Percentiles rank a stretch among this genome's conserved stretches.
Conservation (phyloP, 2,329 filamentous ascomycete species). For the Amesomyces nigricolor region DNA sequence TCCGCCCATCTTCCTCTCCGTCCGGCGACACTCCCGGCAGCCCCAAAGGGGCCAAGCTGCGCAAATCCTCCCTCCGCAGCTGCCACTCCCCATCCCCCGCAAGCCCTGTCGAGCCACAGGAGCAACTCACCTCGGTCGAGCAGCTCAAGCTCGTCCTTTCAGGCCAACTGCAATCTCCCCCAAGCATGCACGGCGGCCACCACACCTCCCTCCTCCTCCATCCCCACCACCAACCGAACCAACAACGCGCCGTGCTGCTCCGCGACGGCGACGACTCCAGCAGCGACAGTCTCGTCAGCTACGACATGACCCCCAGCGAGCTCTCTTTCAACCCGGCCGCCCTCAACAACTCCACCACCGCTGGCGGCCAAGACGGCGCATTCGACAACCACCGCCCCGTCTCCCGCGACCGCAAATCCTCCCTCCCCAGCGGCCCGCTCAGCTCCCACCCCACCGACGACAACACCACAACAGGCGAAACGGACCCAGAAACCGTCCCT, state of each 20-base stretch:
- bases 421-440: constrained; percentile 34
- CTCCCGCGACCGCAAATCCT: constrained; percentile 32
- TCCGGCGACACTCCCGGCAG: constrained; percentile 26
- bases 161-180: constrained; percentile 40
- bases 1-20: constrained; percentile 45
- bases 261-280: constrained; percentile 47
- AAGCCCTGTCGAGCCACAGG: constrained; percentile 27
- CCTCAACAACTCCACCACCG: neutral
- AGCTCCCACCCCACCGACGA: constrained; percentile 39
- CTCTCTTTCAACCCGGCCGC: constrained; percentile 51
- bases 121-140: constrained; percentile 53
- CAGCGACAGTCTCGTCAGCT: constrained; percentile 66
- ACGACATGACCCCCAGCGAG: constrained; percentile 62
- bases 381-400: constrained; percentile 21
- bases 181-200: constrained; percentile 33
- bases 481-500: constrained; percentile 40
- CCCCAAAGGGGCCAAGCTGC: constrained; percentile 37
- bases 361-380: neutral
- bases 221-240: neutral
- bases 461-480: constrained; percentile 21
- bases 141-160: constrained; percentile 58
- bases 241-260: constrained; percentile 15
- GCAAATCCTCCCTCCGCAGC: constrained; percentile 52
- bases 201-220: too few relatives aligned
- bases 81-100: constrained; percentile 41